These are phyloP conservation scores for Phoma sp. DNA, from an alignment of 2,329 filamentous ascomycete species.

Conservation along the genomic window DNA sequence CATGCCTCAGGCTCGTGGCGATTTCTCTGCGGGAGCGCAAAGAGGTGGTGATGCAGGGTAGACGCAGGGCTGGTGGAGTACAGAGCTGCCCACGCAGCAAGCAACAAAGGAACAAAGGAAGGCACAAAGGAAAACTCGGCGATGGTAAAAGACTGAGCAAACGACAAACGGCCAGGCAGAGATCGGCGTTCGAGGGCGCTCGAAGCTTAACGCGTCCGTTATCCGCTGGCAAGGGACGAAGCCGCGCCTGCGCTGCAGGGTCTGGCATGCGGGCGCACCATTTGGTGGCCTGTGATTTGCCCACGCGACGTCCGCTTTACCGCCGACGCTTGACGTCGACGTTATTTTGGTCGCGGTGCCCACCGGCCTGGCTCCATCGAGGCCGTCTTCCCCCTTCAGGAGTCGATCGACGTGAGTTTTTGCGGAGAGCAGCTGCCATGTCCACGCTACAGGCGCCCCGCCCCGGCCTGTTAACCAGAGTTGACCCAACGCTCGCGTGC, in stretches of 20 bases:
- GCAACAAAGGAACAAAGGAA: not conserved
- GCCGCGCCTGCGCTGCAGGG: conserved; percentile 13
- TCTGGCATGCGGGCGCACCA: conserved; percentile 13
- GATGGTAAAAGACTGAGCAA: conserved; percentile 7
- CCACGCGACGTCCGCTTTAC: conserved; percentile 9
- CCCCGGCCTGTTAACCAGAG: conserved; percentile 3
- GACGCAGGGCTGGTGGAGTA: not conserved
- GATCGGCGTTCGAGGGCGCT: conserved; percentile 20
- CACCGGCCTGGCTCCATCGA: conserved; percentile 11
- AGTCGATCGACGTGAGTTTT: conserved; percentile 19
- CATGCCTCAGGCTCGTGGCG: conserved; percentile 11
- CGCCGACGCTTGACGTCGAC: conserved; percentile 12
- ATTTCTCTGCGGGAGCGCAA: not conserved
- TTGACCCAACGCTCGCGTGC: conserved; percentile 2
- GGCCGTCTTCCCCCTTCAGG: conserved; percentile 12
- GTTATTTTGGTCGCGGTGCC: conserved; percentile 15
- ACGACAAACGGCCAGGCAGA: not conserved
- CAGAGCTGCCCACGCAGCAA: conserved; percentile 7
- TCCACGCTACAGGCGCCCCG: conserved; percentile 15
- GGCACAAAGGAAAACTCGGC: not conserved
- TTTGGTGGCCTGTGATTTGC: conserved; percentile 11
- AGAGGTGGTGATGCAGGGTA: too few relatives aligned
- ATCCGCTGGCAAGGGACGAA: conserved; percentile 13
- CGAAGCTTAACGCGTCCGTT: conserved; percentile 17
- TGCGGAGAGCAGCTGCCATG: conserved; percentile 15